Evolutionary conservation across 2,329 filamentous ascomycete species (phyloP).

Genomic region (Botrytis medusae): DNA sequence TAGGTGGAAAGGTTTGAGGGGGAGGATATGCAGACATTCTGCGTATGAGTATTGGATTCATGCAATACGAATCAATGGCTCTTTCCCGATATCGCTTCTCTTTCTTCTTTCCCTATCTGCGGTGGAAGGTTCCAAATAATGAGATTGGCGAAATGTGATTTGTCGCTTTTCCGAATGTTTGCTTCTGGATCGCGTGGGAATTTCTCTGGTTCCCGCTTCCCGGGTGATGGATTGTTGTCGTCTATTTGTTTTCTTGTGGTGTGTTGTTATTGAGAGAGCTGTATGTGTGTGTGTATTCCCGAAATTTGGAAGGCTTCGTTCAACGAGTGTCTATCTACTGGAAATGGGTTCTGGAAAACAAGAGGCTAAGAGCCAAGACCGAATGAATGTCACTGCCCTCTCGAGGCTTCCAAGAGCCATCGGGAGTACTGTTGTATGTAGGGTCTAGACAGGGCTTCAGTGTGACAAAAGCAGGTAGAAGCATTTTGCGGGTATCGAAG

Average conservation of each 20-base stretch:
- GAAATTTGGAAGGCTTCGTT: background rate
- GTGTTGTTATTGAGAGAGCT: background rate
- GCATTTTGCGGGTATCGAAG: background rate
- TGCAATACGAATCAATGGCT: background rate
- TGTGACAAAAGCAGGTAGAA: constrained; percentile 2
- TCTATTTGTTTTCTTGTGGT: background rate
- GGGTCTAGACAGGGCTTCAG: constrained; percentile 10
- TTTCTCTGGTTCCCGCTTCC: background rate
- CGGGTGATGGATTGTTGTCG: background rate
- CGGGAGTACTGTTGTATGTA: constrained; percentile 9
- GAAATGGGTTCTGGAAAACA: background rate
- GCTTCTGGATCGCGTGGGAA: background rate
- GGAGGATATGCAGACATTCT: background rate
- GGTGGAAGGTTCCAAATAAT: background rate
- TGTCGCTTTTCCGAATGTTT: constrained; percentile 11
- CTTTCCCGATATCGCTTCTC: background rate
- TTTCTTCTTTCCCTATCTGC: background rate
- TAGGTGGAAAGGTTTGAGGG: background rate
- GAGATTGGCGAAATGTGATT: constrained; percentile 22
- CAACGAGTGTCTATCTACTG: background rate
- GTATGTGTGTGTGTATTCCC: background rate
- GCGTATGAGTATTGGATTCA: background rate
- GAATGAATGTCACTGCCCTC: constrained; percentile 19
- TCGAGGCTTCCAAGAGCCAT: constrained; percentile 15
- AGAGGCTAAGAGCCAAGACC: background rate